A percentile compares a stretch with the other conserved stretches of the same genome.
These are phyloP conservation scores for Aplosporella prunicola DNA, from an alignment of 2,329 filamentous ascomycete species.

Conservation along the genomic window DNA sequence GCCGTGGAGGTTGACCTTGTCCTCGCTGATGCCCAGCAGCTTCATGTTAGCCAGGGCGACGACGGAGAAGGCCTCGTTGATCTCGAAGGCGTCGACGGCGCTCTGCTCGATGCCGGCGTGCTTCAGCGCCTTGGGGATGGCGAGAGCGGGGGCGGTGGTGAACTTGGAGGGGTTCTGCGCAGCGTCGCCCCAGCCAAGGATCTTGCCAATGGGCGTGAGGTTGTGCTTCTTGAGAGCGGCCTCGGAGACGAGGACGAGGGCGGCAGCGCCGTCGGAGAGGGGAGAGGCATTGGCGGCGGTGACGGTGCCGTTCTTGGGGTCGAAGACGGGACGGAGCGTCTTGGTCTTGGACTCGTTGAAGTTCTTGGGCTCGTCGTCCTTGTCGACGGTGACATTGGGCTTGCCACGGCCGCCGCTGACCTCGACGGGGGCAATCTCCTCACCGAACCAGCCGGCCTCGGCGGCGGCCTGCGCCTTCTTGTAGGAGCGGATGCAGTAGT, in stretches of 20 bases:
- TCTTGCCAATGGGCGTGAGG: slow-evolving; percentile 89
- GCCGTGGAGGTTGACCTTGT: slow-evolving; percentile 91
- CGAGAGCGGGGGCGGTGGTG: slow-evolving; percentile 85
- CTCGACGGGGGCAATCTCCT: slow-evolving; percentile 84
- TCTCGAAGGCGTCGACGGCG: slow-evolving; percentile 88
- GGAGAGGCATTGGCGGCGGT: slow-evolving; percentile 95
- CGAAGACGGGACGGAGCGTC: slow-evolving; percentile 62
- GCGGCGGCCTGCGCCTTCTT: slow-evolving; percentile 84
- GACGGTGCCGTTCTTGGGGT: slow-evolving; percentile 76
- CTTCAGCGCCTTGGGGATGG: slow-evolving; percentile 94
- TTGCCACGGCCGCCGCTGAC: slow-evolving; percentile 84
- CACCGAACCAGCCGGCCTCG: slow-evolving; percentile 68
- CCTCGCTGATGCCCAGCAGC: slow-evolving; percentile 65
- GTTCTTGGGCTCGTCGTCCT: slow-evolving; percentile 95
- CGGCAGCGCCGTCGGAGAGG: slow-evolving; percentile 88
- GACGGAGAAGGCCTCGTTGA: slow-evolving; percentile 98
- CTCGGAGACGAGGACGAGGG: slow-evolving; percentile 88
- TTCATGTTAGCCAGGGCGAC: slow-evolving; percentile 96
- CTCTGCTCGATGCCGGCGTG: slow-evolving; percentile 75
- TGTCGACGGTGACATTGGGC: slow-evolving; percentile 67
- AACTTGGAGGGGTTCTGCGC: slow-evolving; percentile 88
- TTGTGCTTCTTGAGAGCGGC: slow-evolving; percentile 85
- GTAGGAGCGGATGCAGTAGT: slow-evolving; percentile 92
- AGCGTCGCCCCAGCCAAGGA: slow-evolving; percentile 93
- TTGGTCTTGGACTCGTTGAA: slow-evolving; percentile 45